Evolutionary conservation across 148 eudicot species (phyloP), one percentile per base, ranked within the genome.

Genomic region (Tetragonia tetragonoides): DNA sequence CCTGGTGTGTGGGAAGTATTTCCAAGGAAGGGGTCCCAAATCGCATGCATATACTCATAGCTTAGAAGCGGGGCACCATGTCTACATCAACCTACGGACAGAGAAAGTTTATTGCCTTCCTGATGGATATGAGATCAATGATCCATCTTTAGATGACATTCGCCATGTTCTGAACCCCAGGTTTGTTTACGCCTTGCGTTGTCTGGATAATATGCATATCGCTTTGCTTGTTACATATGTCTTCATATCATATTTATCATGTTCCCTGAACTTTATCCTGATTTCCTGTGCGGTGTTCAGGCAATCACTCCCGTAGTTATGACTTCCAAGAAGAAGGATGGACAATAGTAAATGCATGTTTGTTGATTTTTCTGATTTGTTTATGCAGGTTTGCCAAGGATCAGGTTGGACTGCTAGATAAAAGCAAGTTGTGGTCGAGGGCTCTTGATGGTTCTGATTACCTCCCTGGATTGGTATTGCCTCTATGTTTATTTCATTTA

Each of bases 381-480:
- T 62, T 53, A 46, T 68, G 49, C 78, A 91, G 99, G 87, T 89
- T 95, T 79, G 69, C 75, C 28, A 83, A 69, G 79, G 87, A 84
- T 21, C 97, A 95, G 81, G 97, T 95, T 82, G 84, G 80, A 44
- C 89, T 86, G 77, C 75, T 92, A 85, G 97, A 95, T 77, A 86
- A 72, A 80, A 91, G 86, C 81, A 88, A 85, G 81, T 91, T 89
- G 53, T 93, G 97, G 99, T 87, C 99, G 42, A 89, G 97, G 82
- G 99, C 99, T 75, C 97, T 95, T 87, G 97, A 95, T 91, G 99
- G 97, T 18, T 93, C 97, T 41, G 94, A 95, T 80, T 95, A 95
- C 83, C 95, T 95, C 67, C 99, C 99, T 82, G 99, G 97, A 86
- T 87, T 91, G 97, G 99, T 95, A 89, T 69, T 42, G 34, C 51